A percentile compares a stretch with the other conserved stretches of the same genome.
Evolutionary conservation across 225 moss, liverwort and hornwort species (phyloP).

Genomic region (Bryum argenteum): DNA sequence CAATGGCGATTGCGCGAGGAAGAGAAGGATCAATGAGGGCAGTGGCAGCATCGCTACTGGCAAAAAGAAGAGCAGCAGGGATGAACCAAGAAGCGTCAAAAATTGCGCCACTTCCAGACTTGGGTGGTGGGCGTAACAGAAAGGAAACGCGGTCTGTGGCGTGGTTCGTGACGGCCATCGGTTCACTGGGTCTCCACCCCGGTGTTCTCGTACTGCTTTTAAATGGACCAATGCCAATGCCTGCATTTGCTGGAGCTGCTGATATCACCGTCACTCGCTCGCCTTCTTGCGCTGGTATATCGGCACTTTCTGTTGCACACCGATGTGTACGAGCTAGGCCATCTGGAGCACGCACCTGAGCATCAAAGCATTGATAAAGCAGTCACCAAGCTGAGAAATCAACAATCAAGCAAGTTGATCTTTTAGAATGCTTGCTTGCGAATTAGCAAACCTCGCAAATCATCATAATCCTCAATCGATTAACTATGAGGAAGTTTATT

Average conservation of each 20-base stretch:
- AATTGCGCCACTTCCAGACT: constrained; percentile 70
- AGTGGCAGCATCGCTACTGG: constrained; percentile 80
- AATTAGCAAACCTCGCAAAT: too few species aligned
- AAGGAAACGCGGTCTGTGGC: constrained; percentile 66
- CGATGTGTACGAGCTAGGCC: constrained; percentile 87
- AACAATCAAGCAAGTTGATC: too few species aligned
- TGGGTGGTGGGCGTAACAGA: constrained; percentile 78
- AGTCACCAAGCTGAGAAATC: too few species aligned
- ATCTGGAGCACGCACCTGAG: constrained; percentile 88
- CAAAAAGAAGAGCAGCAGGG: constrained; percentile 70
- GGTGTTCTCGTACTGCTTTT: constrained; percentile 75
- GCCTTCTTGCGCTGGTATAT: constrained; percentile 89
- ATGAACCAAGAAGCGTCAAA: constrained; percentile 69
- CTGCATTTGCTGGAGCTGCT: constrained; percentile 71
- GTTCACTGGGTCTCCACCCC: constrained; percentile 85
- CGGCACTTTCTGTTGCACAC: constrained; percentile 86
- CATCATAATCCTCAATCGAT: too few species aligned
- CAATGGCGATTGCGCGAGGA: constrained; percentile 71
- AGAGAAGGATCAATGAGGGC: constrained; percentile 85
- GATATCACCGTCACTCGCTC: constrained; percentile 84
- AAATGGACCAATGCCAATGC: constrained; percentile 73
- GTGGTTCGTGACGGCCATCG: constrained; percentile 89
- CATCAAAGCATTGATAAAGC: too few species aligned
- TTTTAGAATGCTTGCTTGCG: too few species aligned
- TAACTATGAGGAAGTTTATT: too few species aligned